These are phyloP conservation scores for Rugiboletus extremiorientalis DNA, from an alignment of 1,284 basidiomycete species.

Conservation along the genomic window DNA sequence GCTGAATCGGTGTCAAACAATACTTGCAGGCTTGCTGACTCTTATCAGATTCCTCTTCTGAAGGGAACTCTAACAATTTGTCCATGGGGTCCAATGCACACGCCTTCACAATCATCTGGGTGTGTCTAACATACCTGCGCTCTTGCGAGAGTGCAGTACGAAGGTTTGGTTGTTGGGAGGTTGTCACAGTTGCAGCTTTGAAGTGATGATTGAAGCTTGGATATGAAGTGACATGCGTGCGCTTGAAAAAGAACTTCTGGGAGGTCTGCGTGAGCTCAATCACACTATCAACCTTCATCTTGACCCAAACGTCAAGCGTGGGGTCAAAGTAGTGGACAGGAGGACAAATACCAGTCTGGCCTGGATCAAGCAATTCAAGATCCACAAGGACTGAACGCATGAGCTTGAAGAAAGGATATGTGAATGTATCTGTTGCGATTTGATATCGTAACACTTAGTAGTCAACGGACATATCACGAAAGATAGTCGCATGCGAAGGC, in stretches of 20 bases:
- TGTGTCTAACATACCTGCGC: background rate
- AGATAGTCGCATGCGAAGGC: no score
- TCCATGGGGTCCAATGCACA: background rate
- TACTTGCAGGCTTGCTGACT: no score
- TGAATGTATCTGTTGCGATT: no score
- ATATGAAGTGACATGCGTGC: background rate
- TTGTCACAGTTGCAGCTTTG: no score
- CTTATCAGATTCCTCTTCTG: background rate
- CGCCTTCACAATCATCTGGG: background rate
- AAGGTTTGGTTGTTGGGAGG: background rate
- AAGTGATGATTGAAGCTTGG: background rate
- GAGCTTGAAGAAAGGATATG: slow-evolving; percentile 6
- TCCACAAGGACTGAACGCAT: background rate
- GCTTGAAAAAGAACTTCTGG: slow-evolving; percentile 7
- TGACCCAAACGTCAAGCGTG: background rate
- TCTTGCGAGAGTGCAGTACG: background rate
- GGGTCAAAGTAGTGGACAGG: background rate
- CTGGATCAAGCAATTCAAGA: no score
- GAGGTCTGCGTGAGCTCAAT: background rate
- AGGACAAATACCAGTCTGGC: no score
- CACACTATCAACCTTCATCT: background rate
- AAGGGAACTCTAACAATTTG: background rate
- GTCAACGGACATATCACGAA: no score
- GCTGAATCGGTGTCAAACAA: no score
- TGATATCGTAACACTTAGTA: no score